phyloP scores from a whole-genome alignment of 2,329 filamentous ascomycete genomes.

The Sporothrix globosa region DNA sequence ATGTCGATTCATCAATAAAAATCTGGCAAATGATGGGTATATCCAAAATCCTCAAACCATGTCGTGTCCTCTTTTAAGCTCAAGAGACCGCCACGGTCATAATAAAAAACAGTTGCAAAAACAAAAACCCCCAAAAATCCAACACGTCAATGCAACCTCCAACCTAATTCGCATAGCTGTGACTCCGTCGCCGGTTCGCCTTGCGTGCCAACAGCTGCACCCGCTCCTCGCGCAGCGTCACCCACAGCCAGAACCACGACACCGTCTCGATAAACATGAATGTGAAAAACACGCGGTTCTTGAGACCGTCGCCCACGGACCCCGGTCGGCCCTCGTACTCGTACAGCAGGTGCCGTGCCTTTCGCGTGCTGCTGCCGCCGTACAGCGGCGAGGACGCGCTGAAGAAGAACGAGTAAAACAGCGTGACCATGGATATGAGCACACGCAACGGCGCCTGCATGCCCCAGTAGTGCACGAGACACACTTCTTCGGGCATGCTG shows the following conservation, averaged over 20 bases:
- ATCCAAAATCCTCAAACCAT: neutral
- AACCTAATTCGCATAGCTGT: neutral
- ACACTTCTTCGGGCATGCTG: conserved; percentile 69
- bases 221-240: conserved; percentile 70
- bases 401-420: conserved; percentile 68
- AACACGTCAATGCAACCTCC: neutral
- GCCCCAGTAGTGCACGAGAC: conserved; percentile 65
- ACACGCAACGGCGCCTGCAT: conserved; percentile 69
- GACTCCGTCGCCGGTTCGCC: conserved; percentile 42
- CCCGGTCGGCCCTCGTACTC: neutral
- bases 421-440: conserved; percentile 62
- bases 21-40: conserved; percentile 4
- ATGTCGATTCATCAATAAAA: neutral
- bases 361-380: conserved; percentile 42
- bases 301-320: conserved; percentile 66
- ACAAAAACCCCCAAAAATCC: neutral
- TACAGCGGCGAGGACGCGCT: conserved; percentile 56
- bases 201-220: conserved; percentile 48
- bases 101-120: neutral
- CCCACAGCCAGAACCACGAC: conserved; percentile 84
- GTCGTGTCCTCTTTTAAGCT: too few species aligned
- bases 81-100: neutral
- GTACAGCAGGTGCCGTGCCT: neutral
- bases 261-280: conserved; percentile 83
- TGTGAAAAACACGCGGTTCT: conserved; percentile 83